Evolutionary conservation across 306 rosid genomes (phyloP), one percentile per base, ranked within the genome.

Genomic region (Corylus avellana): DNA sequence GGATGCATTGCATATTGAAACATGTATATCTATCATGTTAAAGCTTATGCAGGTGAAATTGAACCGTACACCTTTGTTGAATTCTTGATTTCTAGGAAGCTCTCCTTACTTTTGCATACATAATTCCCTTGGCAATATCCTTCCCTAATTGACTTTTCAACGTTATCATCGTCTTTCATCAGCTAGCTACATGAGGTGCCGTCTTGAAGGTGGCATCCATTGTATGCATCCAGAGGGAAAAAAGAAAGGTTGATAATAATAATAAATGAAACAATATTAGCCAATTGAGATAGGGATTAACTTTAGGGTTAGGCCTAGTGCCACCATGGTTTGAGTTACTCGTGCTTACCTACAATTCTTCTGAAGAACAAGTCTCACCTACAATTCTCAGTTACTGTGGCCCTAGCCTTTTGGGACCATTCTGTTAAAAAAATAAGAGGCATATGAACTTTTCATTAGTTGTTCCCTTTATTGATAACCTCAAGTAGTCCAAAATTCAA

Each of bases 381-480:
- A 59, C 37, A 59, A 59, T 59, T 59, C 66, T 59, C 14, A 59
- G 35, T 10, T 6, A 20, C 37, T 8, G 13, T 59, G 16, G 53
- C 6, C 8, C 1, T 42, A 77, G 22, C 85, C 88, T 2, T 18
- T 42, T 3, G 5, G 88, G 83, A 56, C 12, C 59, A 55, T 55
- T 55, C 18, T n/a, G 17, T 18, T 25, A 25, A 25, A 22, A 56
- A n/a, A 8, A 4, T 1, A 56, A 9, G 46, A 42, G 46, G 46
- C 46, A 1, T 42, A 51, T 55, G 61, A 55, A 55, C 59, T 17
- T 55, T 55, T 55, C 59, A 55, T 18, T 55, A 4, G 1, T 17
- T 1, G 3, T 1, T 18, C 8, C 25, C 20, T 55, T n/a, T 17
- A 55, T 5, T n/a, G 27, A 56, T 20, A n/a, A 56, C 62, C 12